Conservation (phyloP, 768 basidiomycete genomes). For the Termitomyces sp. region DNA sequence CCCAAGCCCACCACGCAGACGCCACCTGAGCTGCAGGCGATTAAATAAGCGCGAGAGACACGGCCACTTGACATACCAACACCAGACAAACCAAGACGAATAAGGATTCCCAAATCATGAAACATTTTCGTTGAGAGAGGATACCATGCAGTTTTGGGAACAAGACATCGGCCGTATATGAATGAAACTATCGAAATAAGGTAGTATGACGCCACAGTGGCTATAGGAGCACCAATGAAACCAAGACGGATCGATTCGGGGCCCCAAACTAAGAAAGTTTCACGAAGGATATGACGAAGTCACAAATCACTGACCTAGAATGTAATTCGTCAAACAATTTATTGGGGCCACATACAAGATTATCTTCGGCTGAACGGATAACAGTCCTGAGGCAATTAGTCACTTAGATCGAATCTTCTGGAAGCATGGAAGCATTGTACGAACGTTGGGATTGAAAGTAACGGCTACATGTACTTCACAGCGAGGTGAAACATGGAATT, state of each 20-base stretch:
- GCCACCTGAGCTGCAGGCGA: constrained; percentile 45
- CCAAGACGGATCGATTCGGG: constrained; percentile 72
- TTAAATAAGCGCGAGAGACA: background rate
- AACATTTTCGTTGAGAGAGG: constrained; percentile 61
- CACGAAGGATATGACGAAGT: background rate
- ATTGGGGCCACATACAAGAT: background rate
- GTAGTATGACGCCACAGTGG: constrained; percentile 82
- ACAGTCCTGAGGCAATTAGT: background rate
- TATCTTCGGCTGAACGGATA: background rate
- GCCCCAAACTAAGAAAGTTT: constrained; percentile 62
- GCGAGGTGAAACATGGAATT: background rate
- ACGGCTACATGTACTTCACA: background rate
- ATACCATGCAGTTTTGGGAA: constrained; percentile 76
- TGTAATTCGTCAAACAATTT: constrained; percentile 50
- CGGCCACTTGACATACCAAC: constrained; percentile 38
- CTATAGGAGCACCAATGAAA: constrained; percentile 88
- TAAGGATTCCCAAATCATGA: constrained; percentile 55
- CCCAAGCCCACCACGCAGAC: background rate
- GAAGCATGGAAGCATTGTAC: background rate
- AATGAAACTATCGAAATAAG: constrained; percentile 58
- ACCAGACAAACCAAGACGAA: constrained; percentile 61
- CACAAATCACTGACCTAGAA: constrained; percentile 48
- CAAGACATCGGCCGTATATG: constrained; percentile 53
- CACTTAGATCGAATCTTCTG: background rate
- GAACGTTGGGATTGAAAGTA: background rate